Evolutionary conservation across 306 rosid genomes (phyloP).

Genomic region (Biancaea sappan): DNA sequence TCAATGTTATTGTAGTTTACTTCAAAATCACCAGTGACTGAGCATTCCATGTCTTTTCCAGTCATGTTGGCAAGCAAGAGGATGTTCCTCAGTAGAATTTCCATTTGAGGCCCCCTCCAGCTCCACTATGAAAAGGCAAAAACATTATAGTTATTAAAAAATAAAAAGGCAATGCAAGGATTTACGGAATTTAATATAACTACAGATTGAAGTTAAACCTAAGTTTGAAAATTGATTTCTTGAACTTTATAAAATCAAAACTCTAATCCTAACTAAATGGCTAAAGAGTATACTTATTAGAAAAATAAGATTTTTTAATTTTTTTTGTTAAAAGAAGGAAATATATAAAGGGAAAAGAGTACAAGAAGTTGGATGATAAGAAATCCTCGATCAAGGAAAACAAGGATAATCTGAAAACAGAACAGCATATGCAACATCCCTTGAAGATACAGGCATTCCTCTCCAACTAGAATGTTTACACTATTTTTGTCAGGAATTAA

Average conservation of each 20-base stretch:
- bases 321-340: background rate
- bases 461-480: background rate
- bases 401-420: background rate
- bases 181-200: background rate
- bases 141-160: conserved; percentile 11
- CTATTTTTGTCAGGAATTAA: background rate
- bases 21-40: conserved; percentile 58
- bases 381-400: background rate
- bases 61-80: conserved; percentile 49
- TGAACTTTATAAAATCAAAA: background rate
- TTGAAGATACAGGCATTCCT: background rate
- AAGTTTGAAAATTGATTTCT: background rate
- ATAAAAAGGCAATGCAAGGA: conserved; percentile 1
- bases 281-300: background rate
- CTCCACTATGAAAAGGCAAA: conserved; percentile 65
- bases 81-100: conserved; percentile 64
- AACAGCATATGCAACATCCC: background rate
- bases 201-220: background rate
- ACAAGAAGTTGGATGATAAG: background rate
- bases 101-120: conserved; percentile 82
- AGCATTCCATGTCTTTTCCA: conserved; percentile 58
- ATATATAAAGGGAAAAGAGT: background rate
- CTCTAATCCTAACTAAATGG: background rate
- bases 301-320: background rate
- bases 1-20: conserved; percentile 83